Conservation (phyloP, 2,329 filamentous ascomycete genomes). For the Nannizziopsis arthrosporioides region DNA sequence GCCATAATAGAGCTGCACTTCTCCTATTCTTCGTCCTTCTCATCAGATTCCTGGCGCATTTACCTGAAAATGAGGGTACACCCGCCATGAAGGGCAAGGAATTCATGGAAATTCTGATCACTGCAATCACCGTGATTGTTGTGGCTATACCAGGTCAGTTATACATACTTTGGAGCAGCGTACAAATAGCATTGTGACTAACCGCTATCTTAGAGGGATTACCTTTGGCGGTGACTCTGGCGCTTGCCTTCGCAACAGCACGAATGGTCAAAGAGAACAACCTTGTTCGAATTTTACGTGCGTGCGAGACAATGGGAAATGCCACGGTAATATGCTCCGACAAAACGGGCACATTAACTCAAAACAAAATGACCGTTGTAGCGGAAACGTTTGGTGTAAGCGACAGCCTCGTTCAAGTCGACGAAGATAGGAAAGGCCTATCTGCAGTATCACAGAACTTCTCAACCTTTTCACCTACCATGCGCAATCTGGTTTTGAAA, state of each 20-base stretch:
- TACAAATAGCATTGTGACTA: background rate
- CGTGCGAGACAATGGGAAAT: slow-evolving; percentile 73
- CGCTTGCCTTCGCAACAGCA: slow-evolving; percentile 64
- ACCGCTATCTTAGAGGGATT: slow-evolving; percentile 46
- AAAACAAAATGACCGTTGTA: slow-evolving; percentile 67
- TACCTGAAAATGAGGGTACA: slow-evolving; percentile 43
- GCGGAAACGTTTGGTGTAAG: slow-evolving; percentile 55
- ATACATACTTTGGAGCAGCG: background rate
- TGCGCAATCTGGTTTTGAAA: slow-evolving; percentile 30
- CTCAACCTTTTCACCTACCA: slow-evolving; percentile 23
- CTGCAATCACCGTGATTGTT: slow-evolving; percentile 68
- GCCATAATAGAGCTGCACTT: slow-evolving; percentile 45
- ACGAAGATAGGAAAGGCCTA: slow-evolving; percentile 12
- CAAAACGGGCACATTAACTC: slow-evolving; percentile 63
- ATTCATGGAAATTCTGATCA: slow-evolving; percentile 65
- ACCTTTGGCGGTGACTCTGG: slow-evolving; percentile 64
- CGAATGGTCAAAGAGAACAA: slow-evolving; percentile 70
- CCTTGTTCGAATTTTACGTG: slow-evolving; percentile 61
- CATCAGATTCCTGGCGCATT: slow-evolving; percentile 67
- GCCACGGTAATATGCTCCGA: slow-evolving; percentile 71
- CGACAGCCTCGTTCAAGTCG: slow-evolving; percentile 42
- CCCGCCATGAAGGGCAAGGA: slow-evolving; percentile 66
- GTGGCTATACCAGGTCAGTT: slow-evolving; percentile 54
- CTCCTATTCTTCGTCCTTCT: slow-evolving; percentile 75
- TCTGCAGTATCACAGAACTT: slow-evolving; percentile 22